These are phyloP conservation scores for Naganishia friedmannii DNA, from an alignment of 768 basidiomycete genomes.

Conservation along the genomic window DNA sequence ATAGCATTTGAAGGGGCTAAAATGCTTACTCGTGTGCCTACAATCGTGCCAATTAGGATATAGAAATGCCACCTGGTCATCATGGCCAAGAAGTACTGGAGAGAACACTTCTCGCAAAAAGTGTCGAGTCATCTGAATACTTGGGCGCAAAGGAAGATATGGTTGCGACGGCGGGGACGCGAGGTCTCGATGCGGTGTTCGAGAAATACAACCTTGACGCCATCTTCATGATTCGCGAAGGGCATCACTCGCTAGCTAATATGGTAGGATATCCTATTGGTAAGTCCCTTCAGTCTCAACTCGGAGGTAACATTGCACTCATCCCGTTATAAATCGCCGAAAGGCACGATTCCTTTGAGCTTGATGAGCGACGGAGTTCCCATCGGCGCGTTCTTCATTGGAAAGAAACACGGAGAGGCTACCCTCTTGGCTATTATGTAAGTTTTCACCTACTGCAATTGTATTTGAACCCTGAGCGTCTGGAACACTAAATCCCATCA, in stretches of 20 bases:
- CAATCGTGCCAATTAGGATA: neutral
- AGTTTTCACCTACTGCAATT: neutral
- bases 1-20: neutral
- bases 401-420: slow-evolving; percentile 15
- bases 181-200: slow-evolving; percentile 33
- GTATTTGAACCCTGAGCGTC: no score
- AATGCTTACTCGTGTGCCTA: neutral
- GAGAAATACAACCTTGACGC: slow-evolving; percentile 32
- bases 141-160: slow-evolving; percentile 30
- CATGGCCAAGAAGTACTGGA: slow-evolving; percentile 35
- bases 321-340: neutral
- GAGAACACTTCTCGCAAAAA: slow-evolving; percentile 21
- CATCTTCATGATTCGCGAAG: slow-evolving; percentile 31
- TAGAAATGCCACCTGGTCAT: slow-evolving; percentile 34
- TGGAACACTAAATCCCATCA: no score
- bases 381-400: slow-evolving; percentile 29
- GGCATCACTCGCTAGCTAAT: slow-evolving; percentile 34
- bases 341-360: slow-evolving; percentile 20
- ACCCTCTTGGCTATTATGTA: slow-evolving; percentile 24
- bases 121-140: slow-evolving; percentile 31
- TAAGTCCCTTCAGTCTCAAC: neutral
- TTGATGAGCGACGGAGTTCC: slow-evolving; percentile 26
- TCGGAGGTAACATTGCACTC: neutral
- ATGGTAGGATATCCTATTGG: slow-evolving; percentile 34
- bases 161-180: slow-evolving; percentile 28